Percentiles rank a stretch among this genome's conserved stretches.
phyloP scores from a whole-genome alignment of 148 eudicot species.

The Rhododendron williamsianum region DNA sequence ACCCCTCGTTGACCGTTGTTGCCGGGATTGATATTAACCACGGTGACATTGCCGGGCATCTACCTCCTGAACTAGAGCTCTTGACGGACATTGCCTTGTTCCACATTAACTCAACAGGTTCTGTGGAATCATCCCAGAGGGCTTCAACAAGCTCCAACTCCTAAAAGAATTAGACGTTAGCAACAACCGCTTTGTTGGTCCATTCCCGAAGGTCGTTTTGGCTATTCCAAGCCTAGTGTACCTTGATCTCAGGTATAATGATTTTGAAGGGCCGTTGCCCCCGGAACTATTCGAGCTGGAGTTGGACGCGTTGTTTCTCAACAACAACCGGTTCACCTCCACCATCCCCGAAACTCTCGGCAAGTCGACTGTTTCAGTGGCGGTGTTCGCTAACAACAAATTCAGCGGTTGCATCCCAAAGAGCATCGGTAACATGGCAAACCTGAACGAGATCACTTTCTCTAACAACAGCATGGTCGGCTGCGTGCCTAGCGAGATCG shows the following conservation, averaged over 20 bases:
- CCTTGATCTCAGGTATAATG: conserved; percentile 22
- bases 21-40: conserved; percentile 16
- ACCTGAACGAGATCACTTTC: conserved; percentile 38
- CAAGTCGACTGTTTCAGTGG: conserved; percentile 49
- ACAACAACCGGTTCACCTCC: conserved; percentile 53
- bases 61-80: conserved; percentile 16
- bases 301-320: conserved; percentile 64
- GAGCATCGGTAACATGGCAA: conserved; percentile 46
- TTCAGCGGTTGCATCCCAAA: conserved; percentile 61
- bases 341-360: conserved; percentile 65
- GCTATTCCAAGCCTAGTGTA: not conserved
- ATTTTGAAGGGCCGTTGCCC: conserved; percentile 21
- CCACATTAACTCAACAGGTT: conserved; percentile 21
- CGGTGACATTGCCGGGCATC: conserved; percentile 19
- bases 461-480: conserved; percentile 44
- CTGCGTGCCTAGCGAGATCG: conserved; percentile 46
- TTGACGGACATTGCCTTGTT: conserved; percentile 12
- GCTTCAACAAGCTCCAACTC: not conserved
- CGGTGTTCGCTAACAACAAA: conserved; percentile 60
- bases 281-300: conserved; percentile 35
- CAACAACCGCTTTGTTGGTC: conserved; percentile 54
- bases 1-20: conserved; percentile 8
- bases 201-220: conserved; percentile 14
- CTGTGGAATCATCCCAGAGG: conserved; percentile 18
- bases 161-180: conserved; percentile 57